Evolutionary conservation across 805 yeast genomes (phyloP).

Genomic region (Brettanomyces naardenensis): DNA sequence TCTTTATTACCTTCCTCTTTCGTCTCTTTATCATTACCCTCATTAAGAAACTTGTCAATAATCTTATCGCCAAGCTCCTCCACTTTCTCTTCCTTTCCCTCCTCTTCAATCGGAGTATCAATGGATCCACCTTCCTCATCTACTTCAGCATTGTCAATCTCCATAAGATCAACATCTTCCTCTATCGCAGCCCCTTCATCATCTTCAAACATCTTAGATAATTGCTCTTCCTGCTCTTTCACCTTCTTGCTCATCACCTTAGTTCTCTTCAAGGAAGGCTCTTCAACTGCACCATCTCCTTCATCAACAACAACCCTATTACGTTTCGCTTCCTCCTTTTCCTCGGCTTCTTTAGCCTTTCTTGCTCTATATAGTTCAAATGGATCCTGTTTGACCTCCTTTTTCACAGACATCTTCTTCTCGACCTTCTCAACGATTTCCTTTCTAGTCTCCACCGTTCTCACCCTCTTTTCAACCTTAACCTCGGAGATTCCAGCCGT

Average conservation of each 20-base stretch:
- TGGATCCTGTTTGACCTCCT: slow-evolving; percentile 4
- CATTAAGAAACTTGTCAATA: neutral
- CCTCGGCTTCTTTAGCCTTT: slow-evolving; percentile 3
- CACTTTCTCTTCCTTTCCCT: neutral
- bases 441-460: neutral
- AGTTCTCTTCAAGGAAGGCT: slow-evolving; percentile 13
- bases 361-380: slow-evolving; percentile 6
- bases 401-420: slow-evolving; percentile 1
- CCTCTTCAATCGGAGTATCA: slow-evolving; percentile 7
- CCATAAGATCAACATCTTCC: slow-evolving; percentile 3
- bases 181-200: slow-evolving; percentile 13
- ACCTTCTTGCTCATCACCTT: slow-evolving; percentile 10
- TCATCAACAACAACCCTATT: slow-evolving; percentile 8
- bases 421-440: neutral
- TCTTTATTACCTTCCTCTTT: neutral
- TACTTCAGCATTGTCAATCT: slow-evolving; percentile 3
- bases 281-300: slow-evolving; percentile 1
- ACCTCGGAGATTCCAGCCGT: slow-evolving; percentile 3
- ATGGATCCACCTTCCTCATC: slow-evolving; percentile 6
- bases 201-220: slow-evolving; percentile 18
- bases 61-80: slow-evolving; percentile 1
- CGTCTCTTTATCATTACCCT: slow-evolving; percentile 1
- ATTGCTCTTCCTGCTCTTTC: slow-evolving; percentile 9
- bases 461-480: neutral
- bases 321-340: slow-evolving; percentile 6